Percentiles rank a stretch among this genome's conserved stretches.
Evolutionary conservation across 2,329 filamentous ascomycete genomes (phyloP).

Genomic region (Fusarium devonianum): DNA sequence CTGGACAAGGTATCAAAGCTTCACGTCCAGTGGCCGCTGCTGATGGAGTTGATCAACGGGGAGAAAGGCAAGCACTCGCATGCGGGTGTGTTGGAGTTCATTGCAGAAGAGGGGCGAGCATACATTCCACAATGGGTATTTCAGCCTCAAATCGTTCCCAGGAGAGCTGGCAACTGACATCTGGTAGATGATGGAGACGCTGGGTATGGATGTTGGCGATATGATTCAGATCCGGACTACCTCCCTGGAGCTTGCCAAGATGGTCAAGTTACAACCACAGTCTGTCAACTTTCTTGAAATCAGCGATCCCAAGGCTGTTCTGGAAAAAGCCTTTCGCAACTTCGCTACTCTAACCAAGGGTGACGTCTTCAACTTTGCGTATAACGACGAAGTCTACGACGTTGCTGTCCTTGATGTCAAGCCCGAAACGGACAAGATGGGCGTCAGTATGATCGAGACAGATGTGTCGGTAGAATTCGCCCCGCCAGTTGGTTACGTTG

Average conservation of each 20-base stretch:
- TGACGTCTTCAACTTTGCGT: slow-evolving; percentile 94
- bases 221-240: slow-evolving; percentile 95
- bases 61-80: slow-evolving; percentile 82
- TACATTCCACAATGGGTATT: slow-evolving; percentile 94
- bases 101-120: slow-evolving; percentile 94
- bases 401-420: slow-evolving; percentile 95
- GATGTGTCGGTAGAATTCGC: slow-evolving; percentile 97
- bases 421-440: slow-evolving; percentile 81
- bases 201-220: slow-evolving; percentile 89
- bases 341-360: slow-evolving; percentile 93
- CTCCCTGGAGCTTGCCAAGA: slow-evolving; percentile 84
- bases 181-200: slow-evolving; percentile 86
- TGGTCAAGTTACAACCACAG: slow-evolving; percentile 97
- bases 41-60: slow-evolving; percentile 95
- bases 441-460: slow-evolving; percentile 94
- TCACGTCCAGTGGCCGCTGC: slow-evolving; percentile 95
- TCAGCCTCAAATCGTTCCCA: not conserved
- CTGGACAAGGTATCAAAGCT: slow-evolving; percentile 95
- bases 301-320: slow-evolving; percentile 93
- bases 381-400: slow-evolving; percentile 93
- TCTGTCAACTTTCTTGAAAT: slow-evolving; percentile 94
- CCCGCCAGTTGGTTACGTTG: slow-evolving; percentile 90
- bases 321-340: slow-evolving; percentile 95
- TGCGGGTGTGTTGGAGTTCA: slow-evolving; percentile 95
- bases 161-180: slow-evolving; percentile 30